phyloP scores from a whole-genome alignment of 305 asterid species.

The Ajuga reptans region DNA sequence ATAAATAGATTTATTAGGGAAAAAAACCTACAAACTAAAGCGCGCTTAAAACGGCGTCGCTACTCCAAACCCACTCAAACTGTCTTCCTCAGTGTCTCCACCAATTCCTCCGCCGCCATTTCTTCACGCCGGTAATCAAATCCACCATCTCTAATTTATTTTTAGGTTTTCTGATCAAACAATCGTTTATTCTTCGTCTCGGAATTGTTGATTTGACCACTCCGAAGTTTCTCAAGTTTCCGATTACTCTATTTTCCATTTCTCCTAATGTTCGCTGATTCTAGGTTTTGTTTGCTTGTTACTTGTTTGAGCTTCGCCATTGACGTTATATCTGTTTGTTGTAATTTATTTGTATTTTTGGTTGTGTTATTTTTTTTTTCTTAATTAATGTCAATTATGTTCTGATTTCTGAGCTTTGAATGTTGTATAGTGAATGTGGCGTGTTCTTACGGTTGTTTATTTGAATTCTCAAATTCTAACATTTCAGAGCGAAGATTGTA shows the following conservation, averaged over 20 bases:
- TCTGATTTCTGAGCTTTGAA: not conserved
- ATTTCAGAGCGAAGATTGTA: constrained; percentile 5
- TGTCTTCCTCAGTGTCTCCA: not conserved
- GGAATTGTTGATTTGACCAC: not conserved
- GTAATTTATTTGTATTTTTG: not conserved
- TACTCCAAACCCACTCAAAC: not conserved
- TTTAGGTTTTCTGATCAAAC: not conserved
- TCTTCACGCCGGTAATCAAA: constrained; percentile 10
- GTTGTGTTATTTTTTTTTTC: not conserved
- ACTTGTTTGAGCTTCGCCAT: not conserved
- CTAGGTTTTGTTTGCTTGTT: not conserved
- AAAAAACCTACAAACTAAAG: not conserved
- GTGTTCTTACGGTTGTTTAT: not conserved
- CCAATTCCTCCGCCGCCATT: constrained; percentile 23
- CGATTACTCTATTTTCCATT: not conserved
- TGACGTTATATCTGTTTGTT: not conserved
- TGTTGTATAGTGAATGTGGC: not conserved
- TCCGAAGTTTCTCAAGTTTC: not conserved
- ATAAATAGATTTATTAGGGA: not conserved
- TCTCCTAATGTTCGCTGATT: not conserved
- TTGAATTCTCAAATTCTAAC: not conserved
- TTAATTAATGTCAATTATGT: not conserved
- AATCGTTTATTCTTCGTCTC: not conserved
- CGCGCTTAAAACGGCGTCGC: not conserved
- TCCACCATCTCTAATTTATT: not conserved